phyloP scores from a whole-genome alignment of 495 filamentous ascomycete species.

The Penicillium diatomitis region DNA sequence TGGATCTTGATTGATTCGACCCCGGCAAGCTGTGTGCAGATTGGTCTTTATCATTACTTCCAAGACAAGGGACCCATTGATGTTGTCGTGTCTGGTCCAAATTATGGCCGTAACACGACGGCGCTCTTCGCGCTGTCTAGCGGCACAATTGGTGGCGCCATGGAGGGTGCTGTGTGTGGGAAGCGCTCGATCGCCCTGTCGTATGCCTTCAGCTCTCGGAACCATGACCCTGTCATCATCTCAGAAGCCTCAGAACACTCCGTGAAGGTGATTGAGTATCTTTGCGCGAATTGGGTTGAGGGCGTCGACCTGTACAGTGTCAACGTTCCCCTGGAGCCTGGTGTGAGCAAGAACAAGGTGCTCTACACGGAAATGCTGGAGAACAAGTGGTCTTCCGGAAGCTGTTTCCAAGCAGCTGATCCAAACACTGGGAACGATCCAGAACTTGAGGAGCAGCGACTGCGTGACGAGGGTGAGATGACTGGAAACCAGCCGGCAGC shows the following conservation, averaged over 20 bases:
- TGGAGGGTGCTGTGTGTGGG: conserved; percentile 84
- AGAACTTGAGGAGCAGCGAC: conserved; percentile 50
- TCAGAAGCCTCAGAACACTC: conserved; percentile 58
- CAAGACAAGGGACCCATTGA: conserved; percentile 68
- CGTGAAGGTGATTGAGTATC: conserved; percentile 66
- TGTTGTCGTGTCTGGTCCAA: conserved; percentile 82
- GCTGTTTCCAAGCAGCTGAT: conserved; percentile 65
- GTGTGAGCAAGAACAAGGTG: conserved; percentile 56
- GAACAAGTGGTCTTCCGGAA: conserved; percentile 77
- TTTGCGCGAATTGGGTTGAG: conserved; percentile 63
- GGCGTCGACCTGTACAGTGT: conserved; percentile 76
- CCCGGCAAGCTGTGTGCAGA: conserved; percentile 80
- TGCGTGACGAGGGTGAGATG: conserved; percentile 50
- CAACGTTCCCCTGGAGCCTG: conserved; percentile 73
- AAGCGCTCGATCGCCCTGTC: conserved; percentile 70
- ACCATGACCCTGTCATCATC: conserved; percentile 73
- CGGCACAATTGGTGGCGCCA: conserved; percentile 82
- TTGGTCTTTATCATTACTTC: conserved; percentile 84
- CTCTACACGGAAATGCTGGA: conserved; percentile 76
- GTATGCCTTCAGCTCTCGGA: conserved; percentile 76
- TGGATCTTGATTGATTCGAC: conserved; percentile 90
- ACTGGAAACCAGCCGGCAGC: conserved; percentile 17
- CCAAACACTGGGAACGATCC: conserved; percentile 32
- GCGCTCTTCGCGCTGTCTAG: conserved; percentile 83
- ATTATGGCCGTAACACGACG: conserved; percentile 91